phyloP scores from a whole-genome alignment of 2,329 filamentous ascomycete genomes.

The Akanthomyces muscarius region DNA sequence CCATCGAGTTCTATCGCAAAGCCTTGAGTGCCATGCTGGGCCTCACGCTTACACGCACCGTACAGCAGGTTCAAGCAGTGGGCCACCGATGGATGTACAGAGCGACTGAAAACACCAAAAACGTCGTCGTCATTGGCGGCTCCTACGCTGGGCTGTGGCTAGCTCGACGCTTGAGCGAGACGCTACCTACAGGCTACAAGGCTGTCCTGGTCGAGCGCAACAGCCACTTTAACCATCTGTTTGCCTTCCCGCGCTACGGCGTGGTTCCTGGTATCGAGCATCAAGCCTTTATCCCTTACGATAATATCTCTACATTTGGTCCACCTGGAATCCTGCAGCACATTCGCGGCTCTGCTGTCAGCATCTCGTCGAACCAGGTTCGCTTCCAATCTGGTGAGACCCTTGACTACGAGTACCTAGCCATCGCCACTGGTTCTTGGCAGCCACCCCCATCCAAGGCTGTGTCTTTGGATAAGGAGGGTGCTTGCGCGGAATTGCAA shows the following conservation, averaged over 20 bases:
- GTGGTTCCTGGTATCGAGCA: constrained; percentile 41
- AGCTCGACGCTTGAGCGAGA: background rate
- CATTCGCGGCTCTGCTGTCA: background rate
- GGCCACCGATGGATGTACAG: background rate
- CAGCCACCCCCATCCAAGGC: constrained; percentile 21
- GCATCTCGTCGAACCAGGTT: background rate
- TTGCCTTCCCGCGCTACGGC: constrained; percentile 45
- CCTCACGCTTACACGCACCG: background rate
- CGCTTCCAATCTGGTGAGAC: background rate
- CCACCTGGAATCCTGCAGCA: constrained; percentile 17
- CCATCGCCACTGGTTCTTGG: constrained; percentile 24
- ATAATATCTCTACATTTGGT: constrained; percentile 21
- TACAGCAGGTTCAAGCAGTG: background rate
- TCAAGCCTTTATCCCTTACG: constrained; percentile 48
- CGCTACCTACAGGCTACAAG: constrained; percentile 17
- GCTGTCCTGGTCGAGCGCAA: constrained; percentile 48
- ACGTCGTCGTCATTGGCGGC: constrained; percentile 26
- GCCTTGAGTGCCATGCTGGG: background rate
- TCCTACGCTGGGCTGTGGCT: constrained; percentile 25
- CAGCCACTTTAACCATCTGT: constrained; percentile 48
- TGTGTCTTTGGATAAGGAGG: background rate
- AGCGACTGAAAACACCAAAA: constrained; percentile 24
- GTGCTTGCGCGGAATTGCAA: constrained; percentile 20
- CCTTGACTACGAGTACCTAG: constrained; percentile 23
- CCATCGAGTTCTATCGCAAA: background rate